phyloP scores from a whole-genome alignment of 2,329 filamentous ascomycete species.

The Exutisphaerella laricina region DNA sequence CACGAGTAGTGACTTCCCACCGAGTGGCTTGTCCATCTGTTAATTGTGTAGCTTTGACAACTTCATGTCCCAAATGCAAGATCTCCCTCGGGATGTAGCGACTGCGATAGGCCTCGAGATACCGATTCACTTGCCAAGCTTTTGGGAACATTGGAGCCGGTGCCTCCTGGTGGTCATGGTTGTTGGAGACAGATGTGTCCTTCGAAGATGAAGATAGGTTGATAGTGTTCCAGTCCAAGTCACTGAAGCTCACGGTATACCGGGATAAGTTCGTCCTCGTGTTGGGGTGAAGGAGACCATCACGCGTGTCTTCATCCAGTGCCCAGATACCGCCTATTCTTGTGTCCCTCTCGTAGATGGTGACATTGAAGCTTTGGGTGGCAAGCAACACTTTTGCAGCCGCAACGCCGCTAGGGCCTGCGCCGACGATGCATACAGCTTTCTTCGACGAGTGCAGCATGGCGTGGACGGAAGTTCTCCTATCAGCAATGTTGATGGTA shows the following conservation, averaged over 20 bases:
- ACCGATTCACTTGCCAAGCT: constrained; percentile 70
- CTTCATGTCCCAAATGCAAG: constrained; percentile 39
- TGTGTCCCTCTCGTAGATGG: constrained; percentile 61
- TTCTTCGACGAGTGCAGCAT: constrained; percentile 14
- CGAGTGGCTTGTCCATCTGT: not conserved
- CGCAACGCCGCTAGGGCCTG: constrained; percentile 41
- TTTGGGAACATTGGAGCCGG: constrained; percentile 62
- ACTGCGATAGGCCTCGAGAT: constrained; percentile 60
- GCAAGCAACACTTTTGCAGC: constrained; percentile 60
- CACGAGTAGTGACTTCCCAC: constrained; percentile 22
- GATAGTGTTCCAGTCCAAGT: constrained; percentile 62
- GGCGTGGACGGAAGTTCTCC: too few relatives aligned
- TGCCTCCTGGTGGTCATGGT: not conserved
- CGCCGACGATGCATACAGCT: constrained; percentile 40
- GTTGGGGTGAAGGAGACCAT: constrained; percentile 54
- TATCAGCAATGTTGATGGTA: too few relatives aligned
- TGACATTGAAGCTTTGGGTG: constrained; percentile 59
- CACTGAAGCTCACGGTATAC: constrained; percentile 61
- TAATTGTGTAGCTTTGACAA: constrained; percentile 15
- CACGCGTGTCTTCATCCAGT: constrained; percentile 22
- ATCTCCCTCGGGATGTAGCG: constrained; percentile 51
- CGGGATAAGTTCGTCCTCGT: constrained; percentile 66
- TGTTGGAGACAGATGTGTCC: too few relatives aligned
- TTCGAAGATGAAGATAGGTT: constrained; percentile 24
- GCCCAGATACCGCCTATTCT: constrained; percentile 78